Evolutionary conservation across 2,329 filamentous ascomycete species (phyloP), one percentile per base, ranked within the genome.

Genomic region (Trichophyton mentagrophytes): DNA sequence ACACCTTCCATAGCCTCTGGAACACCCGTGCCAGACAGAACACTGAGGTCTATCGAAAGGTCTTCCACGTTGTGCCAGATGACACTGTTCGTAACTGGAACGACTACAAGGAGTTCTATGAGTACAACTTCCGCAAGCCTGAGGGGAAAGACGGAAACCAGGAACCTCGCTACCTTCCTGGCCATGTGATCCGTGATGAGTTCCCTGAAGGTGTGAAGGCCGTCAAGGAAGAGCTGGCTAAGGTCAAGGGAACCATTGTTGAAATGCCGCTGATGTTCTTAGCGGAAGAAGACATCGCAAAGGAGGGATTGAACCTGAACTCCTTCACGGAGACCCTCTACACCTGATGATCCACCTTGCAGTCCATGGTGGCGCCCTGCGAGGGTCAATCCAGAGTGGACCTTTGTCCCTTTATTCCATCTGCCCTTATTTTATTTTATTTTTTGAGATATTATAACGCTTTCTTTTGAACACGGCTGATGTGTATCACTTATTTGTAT

Each of bases 251-350:
- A 1, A 88, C 81, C 7, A 74, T 90, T 53, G 87, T 96, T 6
- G 89, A 96, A 78, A 96, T 96, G 91, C 90, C 90, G 30, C 77
- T 96, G 66, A 79, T 89, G 65, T 96, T 96, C 77, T 77, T 96
- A 71, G 86, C 87, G 67, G 87, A 90, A 38, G 82, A 89, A 68
- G 90, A 96, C 71, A 85, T 96, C 72, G 92, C 91, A 3, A 86
- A 90, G 79, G 83, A 90, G 66, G 90, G 90, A 0, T 67, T 95
- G 68, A 80, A 81, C 22, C 74, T 90, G 65, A 90, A 91, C 74
- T 79, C 80, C 27, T 73, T 90, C 67, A 90, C 88, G 1, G 82
- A 88, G 68, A 83, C 85, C 68, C 74, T 90, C 42, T 90, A 90
- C 72, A 90, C 87, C 33, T 80, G 67, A 74, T 57, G 38, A 42